phyloP scores from a whole-genome alignment of 345 rosid genomes.

The Eucalyptus tenuipes region DNA sequence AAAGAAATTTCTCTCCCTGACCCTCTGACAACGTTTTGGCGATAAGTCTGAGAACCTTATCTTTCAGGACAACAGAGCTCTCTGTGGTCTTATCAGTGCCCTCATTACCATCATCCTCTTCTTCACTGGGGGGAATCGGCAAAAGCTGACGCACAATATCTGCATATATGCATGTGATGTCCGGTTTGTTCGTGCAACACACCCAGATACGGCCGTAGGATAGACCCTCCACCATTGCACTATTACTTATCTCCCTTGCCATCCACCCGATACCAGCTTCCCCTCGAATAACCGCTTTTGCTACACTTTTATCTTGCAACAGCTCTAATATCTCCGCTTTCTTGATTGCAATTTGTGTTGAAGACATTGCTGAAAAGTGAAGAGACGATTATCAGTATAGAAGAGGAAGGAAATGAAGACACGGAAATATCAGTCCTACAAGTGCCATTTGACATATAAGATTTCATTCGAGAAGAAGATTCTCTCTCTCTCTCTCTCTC shows the following conservation, averaged over 20 bases:
- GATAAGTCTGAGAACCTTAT: conserved; percentile 4
- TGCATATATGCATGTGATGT: conserved; percentile 1
- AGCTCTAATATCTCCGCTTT: neutral
- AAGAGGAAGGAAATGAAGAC: neutral
- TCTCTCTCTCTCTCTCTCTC: neutral
- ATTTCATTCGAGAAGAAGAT: no score
- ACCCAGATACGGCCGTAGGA: conserved; percentile 18
- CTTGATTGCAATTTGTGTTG: neutral
- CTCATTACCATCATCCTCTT: neutral
- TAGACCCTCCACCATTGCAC: neutral
- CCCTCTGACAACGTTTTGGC: neutral
- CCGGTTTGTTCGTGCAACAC: conserved; percentile 6
- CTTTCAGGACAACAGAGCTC: neutral
- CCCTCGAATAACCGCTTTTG: conserved; percentile 12
- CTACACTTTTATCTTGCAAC: neutral
- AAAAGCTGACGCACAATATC: conserved; percentile 27
- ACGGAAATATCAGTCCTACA: neutral
- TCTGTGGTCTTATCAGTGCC: neutral
- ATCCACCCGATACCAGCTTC: conserved; percentile 32
- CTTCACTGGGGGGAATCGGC: conserved; percentile 1
- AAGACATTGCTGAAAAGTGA: neutral
- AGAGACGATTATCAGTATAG: neutral
- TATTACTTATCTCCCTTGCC: conserved; percentile 7
- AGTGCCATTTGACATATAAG: no score
- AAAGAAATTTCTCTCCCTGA: neutral